A percentile compares a stretch with the other conserved stretches of the same genome.
Evolutionary conservation across 2,329 filamentous ascomycete species (phyloP).

Genomic region (Ceratocystis cubensis): DNA sequence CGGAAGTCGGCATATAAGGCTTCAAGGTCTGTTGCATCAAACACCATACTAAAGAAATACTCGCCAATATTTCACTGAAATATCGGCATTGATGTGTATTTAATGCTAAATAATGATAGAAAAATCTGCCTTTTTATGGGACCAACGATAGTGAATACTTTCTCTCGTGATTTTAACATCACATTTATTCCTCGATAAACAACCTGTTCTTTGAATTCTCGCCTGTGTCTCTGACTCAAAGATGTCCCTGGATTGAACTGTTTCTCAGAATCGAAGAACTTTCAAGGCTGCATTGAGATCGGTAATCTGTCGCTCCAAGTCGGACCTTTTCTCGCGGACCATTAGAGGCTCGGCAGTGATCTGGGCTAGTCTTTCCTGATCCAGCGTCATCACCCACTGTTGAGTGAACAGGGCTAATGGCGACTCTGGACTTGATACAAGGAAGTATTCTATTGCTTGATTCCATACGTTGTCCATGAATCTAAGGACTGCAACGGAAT

Average conservation of each 20-base stretch:
- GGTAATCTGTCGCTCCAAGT: slow-evolving; percentile 28
- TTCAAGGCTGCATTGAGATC: slow-evolving; percentile 10
- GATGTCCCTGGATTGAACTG: not conserved
- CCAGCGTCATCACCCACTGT: slow-evolving; percentile 26
- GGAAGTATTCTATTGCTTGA: slow-evolving; percentile 26
- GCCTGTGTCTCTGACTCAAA: not conserved
- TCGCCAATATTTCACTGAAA: not conserved
- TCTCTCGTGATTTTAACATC: not conserved
- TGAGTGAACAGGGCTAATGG: slow-evolving; percentile 27
- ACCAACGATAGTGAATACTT: not conserved
- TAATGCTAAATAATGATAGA: not conserved
- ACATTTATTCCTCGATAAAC: not conserved
- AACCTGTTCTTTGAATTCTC: too few species aligned
- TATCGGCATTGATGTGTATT: not conserved
- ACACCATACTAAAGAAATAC: too few species aligned
- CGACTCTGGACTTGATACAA: slow-evolving; percentile 25
- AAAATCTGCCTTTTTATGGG: not conserved
- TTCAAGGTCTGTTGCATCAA: too few species aligned
- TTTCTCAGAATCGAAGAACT: not conserved
- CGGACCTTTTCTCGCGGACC: slow-evolving; percentile 30
- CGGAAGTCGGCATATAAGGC: too few species aligned
- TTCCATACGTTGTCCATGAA: slow-evolving; percentile 30
- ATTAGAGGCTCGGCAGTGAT: slow-evolving; percentile 25
- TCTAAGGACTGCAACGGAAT: slow-evolving; percentile 26
- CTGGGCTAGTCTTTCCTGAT: slow-evolving; percentile 23